Percentiles rank a stretch among this genome's conserved stretches.
Evolutionary conservation across 441 rosid genomes (phyloP).

Genomic region (Erysimum pusillum): DNA sequence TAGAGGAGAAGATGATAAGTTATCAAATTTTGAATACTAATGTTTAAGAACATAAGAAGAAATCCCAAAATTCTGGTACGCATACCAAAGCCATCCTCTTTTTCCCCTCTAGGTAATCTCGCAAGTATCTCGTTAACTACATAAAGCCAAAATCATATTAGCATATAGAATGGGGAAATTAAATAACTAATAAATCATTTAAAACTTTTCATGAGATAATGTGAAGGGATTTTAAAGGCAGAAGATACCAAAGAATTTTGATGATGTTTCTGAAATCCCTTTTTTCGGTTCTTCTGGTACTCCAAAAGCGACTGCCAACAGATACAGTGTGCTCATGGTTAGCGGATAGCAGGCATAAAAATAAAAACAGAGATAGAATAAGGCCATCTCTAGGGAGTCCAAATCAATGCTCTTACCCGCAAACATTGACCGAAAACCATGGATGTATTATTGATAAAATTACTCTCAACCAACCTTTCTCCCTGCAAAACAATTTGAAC

Average conservation of each 20-base stretch:
- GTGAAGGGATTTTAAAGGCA: conserved; percentile 20
- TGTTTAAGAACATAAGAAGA: conserved; percentile 22
- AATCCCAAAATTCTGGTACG: conserved; percentile 1
- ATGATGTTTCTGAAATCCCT: conserved; percentile 84
- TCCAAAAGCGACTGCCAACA: conserved; percentile 77
- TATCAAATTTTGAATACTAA: conserved; percentile 11
- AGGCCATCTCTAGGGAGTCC: conserved; percentile 28
- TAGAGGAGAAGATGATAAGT: conserved; percentile 17
- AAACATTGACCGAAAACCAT: conserved; percentile 93
- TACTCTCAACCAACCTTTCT: conserved; percentile 87
- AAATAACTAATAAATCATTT: not conserved
- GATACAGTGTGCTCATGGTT: conserved; percentile 21
- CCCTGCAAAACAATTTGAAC: conserved; percentile 64
- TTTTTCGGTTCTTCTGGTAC: conserved; percentile 89
- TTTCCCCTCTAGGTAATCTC: conserved; percentile 92
- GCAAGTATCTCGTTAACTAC: conserved; percentile 85
- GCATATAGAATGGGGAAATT: conserved; percentile 12
- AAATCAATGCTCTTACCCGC: conserved; percentile 64
- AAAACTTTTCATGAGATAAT: conserved; percentile 5
- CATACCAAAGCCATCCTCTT: conserved; percentile 92
- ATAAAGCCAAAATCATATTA: conserved; percentile 37
- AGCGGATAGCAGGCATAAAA: conserved; percentile 18
- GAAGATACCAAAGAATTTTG: conserved; percentile 83
- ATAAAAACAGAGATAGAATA: not conserved
- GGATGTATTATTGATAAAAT: conserved; percentile 91